These are phyloP conservation scores for Cicer pinnatifidum DNA, from an alignment of 306 rosid species.

Conservation along the genomic window DNA sequence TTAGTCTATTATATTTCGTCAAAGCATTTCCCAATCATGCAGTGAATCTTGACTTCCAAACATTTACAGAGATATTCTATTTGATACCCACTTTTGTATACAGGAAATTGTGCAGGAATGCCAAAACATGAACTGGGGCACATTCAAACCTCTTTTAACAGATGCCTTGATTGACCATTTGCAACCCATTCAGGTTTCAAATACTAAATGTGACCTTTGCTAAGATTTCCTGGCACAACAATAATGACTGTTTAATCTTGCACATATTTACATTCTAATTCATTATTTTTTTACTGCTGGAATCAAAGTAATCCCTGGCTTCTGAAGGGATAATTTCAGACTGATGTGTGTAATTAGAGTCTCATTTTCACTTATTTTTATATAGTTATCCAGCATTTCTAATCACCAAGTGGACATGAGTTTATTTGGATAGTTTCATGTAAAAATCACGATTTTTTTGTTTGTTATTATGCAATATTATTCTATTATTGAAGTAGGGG, in stretches of 20 bases:
- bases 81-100: conserved; percentile 32
- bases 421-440: neutral
- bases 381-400: neutral
- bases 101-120: conserved; percentile 88
- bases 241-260: conserved; percentile 24
- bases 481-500: neutral
- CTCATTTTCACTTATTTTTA: neutral
- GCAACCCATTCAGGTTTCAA: conserved; percentile 85
- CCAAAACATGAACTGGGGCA: conserved; percentile 87
- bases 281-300: conserved; percentile 19
- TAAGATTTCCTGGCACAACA: conserved; percentile 25
- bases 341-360: neutral
- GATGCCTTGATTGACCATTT: conserved; percentile 85
- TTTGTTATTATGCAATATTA: neutral
- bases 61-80: conserved; percentile 25
- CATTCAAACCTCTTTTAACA: conserved; percentile 71
- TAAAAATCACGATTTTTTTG: neutral
- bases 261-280: conserved; percentile 28
- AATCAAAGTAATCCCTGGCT: neutral
- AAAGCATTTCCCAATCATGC: conserved; percentile 16
- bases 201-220: conserved; percentile 34
- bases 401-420: neutral
- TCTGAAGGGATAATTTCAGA: neutral
- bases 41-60: conserved; percentile 27
- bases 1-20: conserved; percentile 11